Base-by-base conservation (phyloP, 495 filamentous ascomycete genomes). In the Penicillium steckii region DNA sequence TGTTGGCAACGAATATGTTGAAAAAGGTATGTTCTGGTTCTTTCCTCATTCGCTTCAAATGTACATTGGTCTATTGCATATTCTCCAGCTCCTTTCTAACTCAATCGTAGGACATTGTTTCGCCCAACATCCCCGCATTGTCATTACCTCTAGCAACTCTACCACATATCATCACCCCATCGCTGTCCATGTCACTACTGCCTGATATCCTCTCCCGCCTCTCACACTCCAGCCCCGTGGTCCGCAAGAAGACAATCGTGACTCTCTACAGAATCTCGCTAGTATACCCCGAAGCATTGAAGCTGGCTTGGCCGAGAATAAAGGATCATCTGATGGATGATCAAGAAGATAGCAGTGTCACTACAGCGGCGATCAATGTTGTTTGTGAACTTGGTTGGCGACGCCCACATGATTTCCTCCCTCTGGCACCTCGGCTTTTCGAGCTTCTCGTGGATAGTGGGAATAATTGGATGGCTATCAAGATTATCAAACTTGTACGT, bases 381-480 rank as follows among this genome's bases (percentile, higher is more conserved):
- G 85, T 98, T 9, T 97, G 94, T 69, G 94, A 98, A 68, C 76
- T 98, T 17, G 95, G 94, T 2, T 96, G 93, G 86, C 80, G 94
- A 55, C 82, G 95, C 53, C 94, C 94, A 1, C 85, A 89, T 53
- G 95, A 98, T 65, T 97, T 97, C 58, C 79, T 98, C 2, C 87
- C 95, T 7, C 73, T 98, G 12, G 94, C 94, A 4, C 94, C 95
- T 9, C 80, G 94, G 44, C 73, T 98, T 26, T 98, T 97, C 56
- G 90, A 95, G 46, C 75, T 98, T 9, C 74, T 98, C 8, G 91
- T 96, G n/a, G 88, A 93, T 45, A 83, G 90, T 25, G 88, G 87
- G 5, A 97, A 98, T 66, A 98, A 98, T 71, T 98, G 94, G 94
- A 97, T 98, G 93, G 92, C 91, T 26, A 97, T 98, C 64, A 98